Evolutionary conservation across 768 basidiomycete species (phyloP).

Genomic region (Dictyophora rubrovolvata): DNA sequence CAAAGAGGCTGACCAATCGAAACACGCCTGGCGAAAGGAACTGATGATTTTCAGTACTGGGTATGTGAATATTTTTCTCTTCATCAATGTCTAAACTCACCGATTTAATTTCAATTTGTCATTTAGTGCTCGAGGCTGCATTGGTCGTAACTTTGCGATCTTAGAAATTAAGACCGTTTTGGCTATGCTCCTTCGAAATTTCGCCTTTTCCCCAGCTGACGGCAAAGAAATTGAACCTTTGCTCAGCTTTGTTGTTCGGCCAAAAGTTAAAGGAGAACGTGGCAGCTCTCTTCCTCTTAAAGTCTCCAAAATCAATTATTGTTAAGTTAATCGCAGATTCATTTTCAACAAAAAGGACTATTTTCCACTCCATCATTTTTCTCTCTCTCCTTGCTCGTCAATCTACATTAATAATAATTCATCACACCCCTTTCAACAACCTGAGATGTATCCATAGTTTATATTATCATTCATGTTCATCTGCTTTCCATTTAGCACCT

Average conservation of each 20-base stretch:
- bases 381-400: background rate
- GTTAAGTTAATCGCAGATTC: background rate
- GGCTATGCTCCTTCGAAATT: slow-evolving; percentile 10
- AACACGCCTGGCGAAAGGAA: slow-evolving; percentile 28
- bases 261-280: slow-evolving; percentile 7
- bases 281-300: slow-evolving; percentile 13
- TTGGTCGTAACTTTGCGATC: slow-evolving; percentile 7
- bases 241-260: slow-evolving; percentile 12
- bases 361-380: background rate
- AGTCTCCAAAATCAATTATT: slow-evolving; percentile 12
- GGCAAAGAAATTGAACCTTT: slow-evolving; percentile 14
- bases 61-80: slow-evolving; percentile 23
- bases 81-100: slow-evolving; percentile 10
- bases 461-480: background rate
- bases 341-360: background rate
- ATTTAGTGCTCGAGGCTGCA: slow-evolving; percentile 1
- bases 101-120: background rate
- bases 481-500: too few species aligned
- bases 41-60: slow-evolving; percentile 44
- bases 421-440: too few species aligned
- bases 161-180: slow-evolving; percentile 10
- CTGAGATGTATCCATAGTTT: background rate
- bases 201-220: slow-evolving; percentile 14
- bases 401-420: too few species aligned
- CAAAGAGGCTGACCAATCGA: slow-evolving; percentile 20